These are phyloP conservation scores for Calonectria pauciramosa DNA, from an alignment of 2,329 filamentous ascomycete species.

Conservation along the genomic window DNA sequence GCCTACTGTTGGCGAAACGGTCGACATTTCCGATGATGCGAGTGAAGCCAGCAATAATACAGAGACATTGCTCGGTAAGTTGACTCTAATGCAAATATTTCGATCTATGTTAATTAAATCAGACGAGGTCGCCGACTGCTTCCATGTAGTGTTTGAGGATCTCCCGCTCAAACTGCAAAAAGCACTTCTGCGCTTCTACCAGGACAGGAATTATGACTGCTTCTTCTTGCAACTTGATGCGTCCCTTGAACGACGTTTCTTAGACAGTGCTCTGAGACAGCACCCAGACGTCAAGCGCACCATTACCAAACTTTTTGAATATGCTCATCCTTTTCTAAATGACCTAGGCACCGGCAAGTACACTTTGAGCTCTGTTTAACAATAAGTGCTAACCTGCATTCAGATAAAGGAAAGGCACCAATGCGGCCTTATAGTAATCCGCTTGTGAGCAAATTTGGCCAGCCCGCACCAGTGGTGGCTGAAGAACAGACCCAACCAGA, in stretches of 20 bases:
- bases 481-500: background rate
- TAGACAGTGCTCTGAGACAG: conserved; percentile 40
- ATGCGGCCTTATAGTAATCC: background rate
- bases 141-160: conserved; percentile 26
- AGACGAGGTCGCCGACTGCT: conserved; percentile 31
- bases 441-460: background rate
- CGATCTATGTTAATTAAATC: background rate
- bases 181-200: conserved; percentile 26
- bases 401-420: background rate
- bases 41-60: background rate
- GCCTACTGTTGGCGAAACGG: background rate
- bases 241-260: conserved; percentile 20
- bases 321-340: conserved; percentile 31
- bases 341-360: background rate
- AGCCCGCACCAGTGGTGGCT: background rate
- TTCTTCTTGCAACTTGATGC: conserved; percentile 33
- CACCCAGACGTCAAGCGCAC: conserved; percentile 28
- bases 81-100: no score
- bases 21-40: background rate
- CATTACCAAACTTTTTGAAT: conserved; percentile 36
- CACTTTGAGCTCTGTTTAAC: background rate
- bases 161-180: conserved; percentile 33
- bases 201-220: background rate
- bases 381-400: background rate
- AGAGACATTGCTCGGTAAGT: background rate